phyloP scores from a whole-genome alignment of 768 basidiomycete species.

The Tricholoma terreum region DNA sequence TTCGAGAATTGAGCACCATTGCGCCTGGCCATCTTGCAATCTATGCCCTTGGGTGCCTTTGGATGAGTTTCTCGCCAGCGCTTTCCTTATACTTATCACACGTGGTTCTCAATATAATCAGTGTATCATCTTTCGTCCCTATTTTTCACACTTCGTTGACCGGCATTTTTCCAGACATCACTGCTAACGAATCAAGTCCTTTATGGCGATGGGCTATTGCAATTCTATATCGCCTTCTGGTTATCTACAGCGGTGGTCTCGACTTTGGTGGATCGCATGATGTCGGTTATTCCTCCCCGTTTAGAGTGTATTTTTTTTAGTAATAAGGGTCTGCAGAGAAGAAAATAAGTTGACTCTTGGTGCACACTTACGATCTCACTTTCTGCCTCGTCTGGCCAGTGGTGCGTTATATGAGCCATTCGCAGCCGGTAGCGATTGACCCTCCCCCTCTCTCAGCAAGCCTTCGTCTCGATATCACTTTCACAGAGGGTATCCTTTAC shows the following conservation, averaged over 20 bases:
- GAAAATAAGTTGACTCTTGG: constrained; percentile 21
- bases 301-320: too few species aligned
- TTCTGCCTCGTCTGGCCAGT: constrained; percentile 36
- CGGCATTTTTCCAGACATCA: constrained; percentile 8
- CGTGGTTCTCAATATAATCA: constrained; percentile 29
- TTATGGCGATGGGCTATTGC: constrained; percentile 3
- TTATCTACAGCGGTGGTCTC: constrained; percentile 24
- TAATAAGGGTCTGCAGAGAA: background rate
- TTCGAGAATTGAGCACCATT: constrained; percentile 22
- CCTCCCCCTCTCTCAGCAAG: background rate
- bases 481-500: background rate
- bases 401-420: constrained; percentile 21
- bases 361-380: constrained; percentile 34
- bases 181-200: constrained; percentile 2
- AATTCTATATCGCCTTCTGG: constrained; percentile 24
- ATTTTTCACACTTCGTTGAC: background rate
- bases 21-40: constrained; percentile 18
- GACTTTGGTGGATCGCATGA: constrained; percentile 17
- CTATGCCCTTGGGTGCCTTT: constrained; percentile 27
- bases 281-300: constrained; percentile 4
- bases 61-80: constrained; percentile 29
- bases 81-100: constrained; percentile 35
- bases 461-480: background rate
- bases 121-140: constrained; percentile 5
- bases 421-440: too few species aligned